Base-by-base conservation (phyloP, 108 stramenopile species). In the Chaetoceros tenuissimus region DNA sequence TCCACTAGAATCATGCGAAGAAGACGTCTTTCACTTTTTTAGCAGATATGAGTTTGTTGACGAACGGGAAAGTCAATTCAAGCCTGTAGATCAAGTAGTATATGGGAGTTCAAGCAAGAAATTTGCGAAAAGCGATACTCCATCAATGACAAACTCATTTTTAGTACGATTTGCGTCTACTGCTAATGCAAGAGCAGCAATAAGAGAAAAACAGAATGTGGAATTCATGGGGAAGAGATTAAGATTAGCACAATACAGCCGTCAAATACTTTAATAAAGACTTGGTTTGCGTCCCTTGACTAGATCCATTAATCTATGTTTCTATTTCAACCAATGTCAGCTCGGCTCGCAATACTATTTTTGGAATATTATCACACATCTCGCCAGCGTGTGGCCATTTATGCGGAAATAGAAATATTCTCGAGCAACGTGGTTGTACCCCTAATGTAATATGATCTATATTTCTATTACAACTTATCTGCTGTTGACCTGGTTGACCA, bases 341-440 rank as follows among this genome's bases (percentile, higher is more conserved):
- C 46, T 70, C 69, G 8, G 69, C 69, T 19, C 69, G 49, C 13
- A 70, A 51, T 27, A 57, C 58, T 40, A 71, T 71, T 34, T 71
- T 71, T 17, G 70, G 70, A 2, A 65, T 27, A 46, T 26, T 23
- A 24, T 27, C 27, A 16, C 58, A 52, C n/a, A 48, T 25, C 24
- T 55, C 62, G 7, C 70, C 70, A 0, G 58, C 70, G 43, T 71
- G 70, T 19, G 59, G 63, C 26, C 48, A 51, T 3, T 45, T 26
- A 59, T 71, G 70, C 3, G 70, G 70, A 31, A 71, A 71, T 17
- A 71, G 26, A 8, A 71, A 46, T 20, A 71, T 71, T 31, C 70
- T 29, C 1, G 63, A 63, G 28, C 53, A 47, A 21, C 31, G 19
- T 17, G 70, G 70, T 31, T 64, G 57, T 2, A 53, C 56, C 0